Evolutionary conservation across 2,329 filamentous ascomycete species (phyloP).

Genomic region (Monilinia fructigena): DNA sequence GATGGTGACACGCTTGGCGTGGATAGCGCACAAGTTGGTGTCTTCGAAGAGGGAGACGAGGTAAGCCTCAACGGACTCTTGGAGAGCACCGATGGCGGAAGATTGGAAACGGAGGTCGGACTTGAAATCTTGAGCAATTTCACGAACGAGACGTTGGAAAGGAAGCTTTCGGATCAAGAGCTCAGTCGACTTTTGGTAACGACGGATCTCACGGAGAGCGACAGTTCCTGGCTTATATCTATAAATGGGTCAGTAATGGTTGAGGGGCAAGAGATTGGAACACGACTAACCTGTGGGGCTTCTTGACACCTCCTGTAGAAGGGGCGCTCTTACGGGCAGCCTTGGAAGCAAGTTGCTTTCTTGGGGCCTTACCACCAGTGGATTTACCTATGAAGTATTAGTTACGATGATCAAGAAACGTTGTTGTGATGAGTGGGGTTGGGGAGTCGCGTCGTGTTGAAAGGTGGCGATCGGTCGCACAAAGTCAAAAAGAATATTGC

Average conservation of each 20-base stretch:
- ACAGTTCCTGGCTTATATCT: constrained; percentile 89
- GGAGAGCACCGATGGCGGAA: constrained; percentile 92
- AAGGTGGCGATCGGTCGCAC: constrained; percentile 25
- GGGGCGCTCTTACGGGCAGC: constrained; percentile 97
- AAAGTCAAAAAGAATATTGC: constrained; percentile 30
- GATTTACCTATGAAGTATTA: constrained; percentile 56
- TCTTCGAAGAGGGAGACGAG: constrained; percentile 98
- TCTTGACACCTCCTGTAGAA: constrained; percentile 61
- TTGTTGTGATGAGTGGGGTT: neutral
- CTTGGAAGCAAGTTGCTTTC: constrained; percentile 98
- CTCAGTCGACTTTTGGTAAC: constrained; percentile 97
- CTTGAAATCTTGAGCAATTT: constrained; percentile 96
- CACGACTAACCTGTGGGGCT: constrained; percentile 19
- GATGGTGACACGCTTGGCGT: constrained; percentile 99
- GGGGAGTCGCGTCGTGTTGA: constrained; percentile 23
- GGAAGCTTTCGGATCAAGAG: constrained; percentile 95
- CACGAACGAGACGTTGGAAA: constrained; percentile 95
- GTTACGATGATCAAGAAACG: constrained; percentile 25
- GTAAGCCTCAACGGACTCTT: constrained; percentile 98
- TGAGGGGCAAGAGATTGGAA: neutral
- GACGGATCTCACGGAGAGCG: constrained; percentile 97
- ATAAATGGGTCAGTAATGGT: constrained; percentile 47
- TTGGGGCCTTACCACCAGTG: constrained; percentile 74
- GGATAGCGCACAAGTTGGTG: constrained; percentile 97
- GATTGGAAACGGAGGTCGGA: constrained; percentile 97